Base-by-base conservation (phyloP, 1,139 yeast species). In the Diutina scorzettiae region DNA sequence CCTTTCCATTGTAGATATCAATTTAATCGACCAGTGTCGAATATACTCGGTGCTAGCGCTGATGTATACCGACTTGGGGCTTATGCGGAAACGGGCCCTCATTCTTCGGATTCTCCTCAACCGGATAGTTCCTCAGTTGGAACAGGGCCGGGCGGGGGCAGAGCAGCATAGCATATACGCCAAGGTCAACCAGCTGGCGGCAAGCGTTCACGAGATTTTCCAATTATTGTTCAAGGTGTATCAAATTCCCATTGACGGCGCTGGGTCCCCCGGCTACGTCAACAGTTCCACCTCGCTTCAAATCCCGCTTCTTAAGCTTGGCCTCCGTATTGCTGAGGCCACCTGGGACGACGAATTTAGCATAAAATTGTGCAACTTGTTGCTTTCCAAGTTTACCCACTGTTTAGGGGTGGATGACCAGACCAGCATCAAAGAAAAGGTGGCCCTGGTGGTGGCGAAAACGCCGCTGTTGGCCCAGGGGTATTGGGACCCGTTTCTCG, bases 401-500 rank as follows among this genome's bases (percentile, higher is more conserved):
- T 65, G 78, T 30, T 58, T 62, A 43, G 60, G 69, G 0, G 44
- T 51, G 1, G 67, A 64, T 39, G 72, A 66, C 47, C 73, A 69
- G 42, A 47, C 55, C 23, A 53, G 51, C 40, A 45, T 61, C 36
- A 55, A 59, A 49, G 54, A 61, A 21, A 61, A 57, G 41, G 50
- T 62, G 44, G 54, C 58, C 47, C 42, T 48, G 45, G 40, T 59
- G 51, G 47, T 56, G 3, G 44, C 51, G 36, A 37, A 51, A 36
- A 17, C 14, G 18, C 39, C 39, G 11, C 19, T 9, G 6, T 20
- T 34, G 39, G 11, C 27, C 8, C 18, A 18, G 14, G 39, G 66
- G 1, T 83, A 83, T 51, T 82, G 89, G 82, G 95, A 85, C 55
- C 81, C 83, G 1, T 76, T 68, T 48, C 47, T 85, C 9, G 64